These are phyloP conservation scores for Paramyrothecium sp. DNA, from an alignment of 2,329 filamentous ascomycete species.

Conservation along the genomic window DNA sequence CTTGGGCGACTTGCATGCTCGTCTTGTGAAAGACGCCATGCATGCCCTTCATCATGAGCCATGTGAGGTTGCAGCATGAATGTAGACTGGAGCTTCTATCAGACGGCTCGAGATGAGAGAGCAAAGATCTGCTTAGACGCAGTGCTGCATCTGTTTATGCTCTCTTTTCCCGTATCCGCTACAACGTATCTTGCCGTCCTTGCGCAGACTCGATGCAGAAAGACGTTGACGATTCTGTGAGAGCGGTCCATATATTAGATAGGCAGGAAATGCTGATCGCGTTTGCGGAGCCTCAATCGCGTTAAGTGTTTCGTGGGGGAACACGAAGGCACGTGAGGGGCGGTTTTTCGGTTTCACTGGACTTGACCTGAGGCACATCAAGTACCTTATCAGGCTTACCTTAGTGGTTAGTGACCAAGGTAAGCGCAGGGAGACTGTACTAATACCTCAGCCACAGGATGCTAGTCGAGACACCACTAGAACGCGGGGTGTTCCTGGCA, in stretches of 20 bases:
- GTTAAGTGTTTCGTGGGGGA: neutral
- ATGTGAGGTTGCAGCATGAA: neutral
- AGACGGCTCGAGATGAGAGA: too few species aligned
- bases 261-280: neutral
- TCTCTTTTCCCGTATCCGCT: too few species aligned
- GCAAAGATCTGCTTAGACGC: too few species aligned
- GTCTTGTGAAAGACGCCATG: constrained; percentile 46
- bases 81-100: neutral
- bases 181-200: too few species aligned
- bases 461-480: constrained; percentile 20
- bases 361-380: too few species aligned
- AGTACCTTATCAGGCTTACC: too few species aligned
- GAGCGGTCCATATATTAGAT: too few species aligned
- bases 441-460: neutral
- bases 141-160: too few species aligned
- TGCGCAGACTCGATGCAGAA: too few species aligned
- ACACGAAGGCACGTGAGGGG: constrained; percentile 23
- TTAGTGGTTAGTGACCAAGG: neutral
- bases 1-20: constrained; percentile 46
- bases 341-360: too few species aligned
- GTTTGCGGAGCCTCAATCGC: neutral
- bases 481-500: constrained; percentile 37
- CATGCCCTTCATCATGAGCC: constrained; percentile 35
- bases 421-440: neutral
- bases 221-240: too few species aligned